Evolutionary conservation across 2,329 filamentous ascomycete genomes (phyloP).

Genomic region (Arthroderma uncinatum): DNA sequence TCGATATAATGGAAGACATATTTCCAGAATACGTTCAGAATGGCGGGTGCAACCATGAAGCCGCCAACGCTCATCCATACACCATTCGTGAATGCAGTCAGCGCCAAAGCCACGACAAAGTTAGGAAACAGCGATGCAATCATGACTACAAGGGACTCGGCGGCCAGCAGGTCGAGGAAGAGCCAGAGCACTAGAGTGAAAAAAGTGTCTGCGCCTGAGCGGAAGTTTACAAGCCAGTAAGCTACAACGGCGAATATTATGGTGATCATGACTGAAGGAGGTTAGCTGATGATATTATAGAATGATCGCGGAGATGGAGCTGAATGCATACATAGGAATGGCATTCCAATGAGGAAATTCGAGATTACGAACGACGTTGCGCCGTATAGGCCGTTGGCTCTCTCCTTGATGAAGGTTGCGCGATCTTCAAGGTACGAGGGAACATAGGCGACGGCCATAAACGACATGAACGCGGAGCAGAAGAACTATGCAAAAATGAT

Average conservation of each 20-base stretch:
- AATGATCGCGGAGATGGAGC: not conserved
- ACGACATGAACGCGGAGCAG: constrained; percentile 63
- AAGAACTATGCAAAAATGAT: constrained; percentile 46
- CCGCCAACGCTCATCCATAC: constrained; percentile 82
- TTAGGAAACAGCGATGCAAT: constrained; percentile 61
- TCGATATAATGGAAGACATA: constrained; percentile 86
- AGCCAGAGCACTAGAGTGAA: constrained; percentile 74
- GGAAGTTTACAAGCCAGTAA: constrained; percentile 74
- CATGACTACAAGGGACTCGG: constrained; percentile 71
- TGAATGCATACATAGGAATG: constrained; percentile 52
- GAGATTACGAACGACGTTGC: constrained; percentile 60
- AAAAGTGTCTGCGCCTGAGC: constrained; percentile 53
- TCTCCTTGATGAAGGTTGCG: constrained; percentile 61
- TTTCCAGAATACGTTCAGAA: constrained; percentile 72
- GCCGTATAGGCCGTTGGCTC: constrained; percentile 69
- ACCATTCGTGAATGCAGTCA: constrained; percentile 76
- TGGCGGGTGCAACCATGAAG: constrained; percentile 62
- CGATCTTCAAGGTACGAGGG: constrained; percentile 73
- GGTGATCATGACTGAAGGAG: constrained; percentile 51
- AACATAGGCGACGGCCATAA: constrained; percentile 77
- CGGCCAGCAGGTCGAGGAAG: constrained; percentile 71
- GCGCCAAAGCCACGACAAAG: constrained; percentile 67
- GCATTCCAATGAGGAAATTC: constrained; percentile 73
- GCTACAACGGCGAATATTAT: constrained; percentile 62
- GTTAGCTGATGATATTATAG: not conserved